Base-by-base conservation (phyloP, 768 basidiomycete genomes). In the Lentinus brumalis region DNA sequence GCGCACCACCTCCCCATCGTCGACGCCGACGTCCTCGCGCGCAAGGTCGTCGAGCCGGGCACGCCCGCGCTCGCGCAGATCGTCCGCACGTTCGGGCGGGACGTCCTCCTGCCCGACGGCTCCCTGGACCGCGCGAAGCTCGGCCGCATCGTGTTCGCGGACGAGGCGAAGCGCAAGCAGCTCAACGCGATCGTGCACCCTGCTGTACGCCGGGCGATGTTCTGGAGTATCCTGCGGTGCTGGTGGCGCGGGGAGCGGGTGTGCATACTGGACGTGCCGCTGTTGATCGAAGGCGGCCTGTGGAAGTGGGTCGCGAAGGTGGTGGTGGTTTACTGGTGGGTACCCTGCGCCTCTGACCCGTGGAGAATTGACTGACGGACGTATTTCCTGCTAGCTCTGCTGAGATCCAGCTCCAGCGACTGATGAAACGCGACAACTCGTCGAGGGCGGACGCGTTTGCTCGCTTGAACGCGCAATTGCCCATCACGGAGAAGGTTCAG, bases 151-250 rank as follows among this genome's bases (percentile, higher is more conserved):
- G 83, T 99, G 46, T 99, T 98, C 77, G 84, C 82, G 21, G 89
- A 96, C 68, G 83, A 84, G 45, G 73, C 66, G 14, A 86, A 92
- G 75, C 79, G 96, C 55, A 84, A 80, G 69, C 79, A 80, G 70
- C 75, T 98, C 60, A 98, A 98, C 66, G 71, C 76, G 7, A 96
- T 98, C 66, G 85, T 95, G 6, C 97, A 99, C 71, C 96, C 97
- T 5, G 89, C 91, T 0, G 92, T 98, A n/a, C 76, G 87, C 53
- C 80, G 82, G 62, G 86, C 83, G n/a, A 91, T 98, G 82, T 68
- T 89, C 10, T 83, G 81, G 81, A 78, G 78, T 53, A 82, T 96
- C 4, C 49, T 94, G 52, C 76, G 77, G 59, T 78, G 78, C 59
- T 99, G 96, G 94, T 50, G 94, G 49, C 76, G 75, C 42, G 96